Base-by-base conservation (phyloP, 805 yeast species). In the Candida dajiaensis region DNA sequence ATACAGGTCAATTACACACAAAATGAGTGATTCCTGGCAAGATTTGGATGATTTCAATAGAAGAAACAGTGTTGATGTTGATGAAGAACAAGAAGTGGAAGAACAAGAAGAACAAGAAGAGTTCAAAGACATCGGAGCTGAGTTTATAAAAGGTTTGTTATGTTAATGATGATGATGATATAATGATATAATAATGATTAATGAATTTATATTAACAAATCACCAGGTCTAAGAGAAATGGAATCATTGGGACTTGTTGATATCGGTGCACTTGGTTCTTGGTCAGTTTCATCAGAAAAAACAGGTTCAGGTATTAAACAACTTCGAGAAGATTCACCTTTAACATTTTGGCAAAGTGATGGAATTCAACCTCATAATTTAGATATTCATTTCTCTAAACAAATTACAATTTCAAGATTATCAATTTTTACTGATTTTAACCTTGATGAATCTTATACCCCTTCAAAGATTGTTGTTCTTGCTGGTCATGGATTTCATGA, bases 361-460 rank as follows among this genome's bases (percentile, higher is more conserved):
- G 99, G 97, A 0, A 73, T 76, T 12, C 88, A 84, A 55, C 99
- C 98, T 0, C 99, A 94, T 66, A 71, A 69, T 23, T 69, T 94
- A 6, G 85, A 85, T 41, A 76, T 89, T 2, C 89, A 81, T 57
- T 94, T 94, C 63, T 73, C 89, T 26, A 89, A 85, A 57, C 73
- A 79, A 42, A 95, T 89, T 4, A 71, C 80, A 19, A 66, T 94
- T 3, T 79, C 82, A 43, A 64, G 86, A 44, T 65, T 94, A 1
- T 80, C 89, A 0, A 58, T 94, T 6, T 94, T 80, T 64, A 76
- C 85, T 19, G 87, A 90, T 55, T 80, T 75, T 55, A 62, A 70
- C 3, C 67, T 78, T 5, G 99, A 94, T 64, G 98, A 94, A 62
- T 85, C 96, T 19, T 94, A 95, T 60, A 89, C 99, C 0, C 99